Percentiles rank a stretch among this genome's conserved stretches.
These are phyloP conservation scores for Pichia terricola DNA, from an alignment of 1,139 yeast species.

Conservation along the genomic window DNA sequence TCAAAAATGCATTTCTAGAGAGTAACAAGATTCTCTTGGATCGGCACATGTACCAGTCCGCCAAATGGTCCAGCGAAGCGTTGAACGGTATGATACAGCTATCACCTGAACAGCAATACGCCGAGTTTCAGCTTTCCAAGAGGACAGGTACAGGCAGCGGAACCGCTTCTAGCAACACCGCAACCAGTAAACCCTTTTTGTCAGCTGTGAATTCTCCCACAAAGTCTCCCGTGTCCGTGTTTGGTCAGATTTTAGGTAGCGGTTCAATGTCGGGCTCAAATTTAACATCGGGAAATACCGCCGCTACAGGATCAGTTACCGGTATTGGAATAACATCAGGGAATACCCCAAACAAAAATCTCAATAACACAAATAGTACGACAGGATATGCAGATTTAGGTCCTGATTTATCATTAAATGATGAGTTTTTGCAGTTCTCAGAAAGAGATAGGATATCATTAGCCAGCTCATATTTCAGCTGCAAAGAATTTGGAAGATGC, in stretches of 20 bases:
- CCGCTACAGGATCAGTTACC: no score
- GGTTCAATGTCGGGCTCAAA: not conserved
- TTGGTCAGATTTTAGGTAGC: not conserved
- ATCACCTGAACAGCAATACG: conserved; percentile 10
- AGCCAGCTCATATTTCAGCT: conserved; percentile 69
- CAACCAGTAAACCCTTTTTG: not conserved
- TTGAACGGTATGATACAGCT: conserved; percentile 11
- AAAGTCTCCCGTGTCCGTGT: not conserved
- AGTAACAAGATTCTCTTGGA: conserved; percentile 7
- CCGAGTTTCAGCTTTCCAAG: conserved; percentile 8
- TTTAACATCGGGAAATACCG: no score
- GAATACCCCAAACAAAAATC: no score
- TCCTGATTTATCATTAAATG: not conserved
- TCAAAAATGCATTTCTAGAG: conserved; percentile 8
- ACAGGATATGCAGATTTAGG: not conserved
- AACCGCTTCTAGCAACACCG: no score
- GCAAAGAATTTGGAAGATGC: conserved; percentile 81
- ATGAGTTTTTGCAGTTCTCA: conserved; percentile 6
- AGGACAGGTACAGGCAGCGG: not conserved
- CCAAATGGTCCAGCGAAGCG: conserved; percentile 15
- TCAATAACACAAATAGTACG: not conserved
- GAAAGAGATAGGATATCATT: conserved; percentile 32
- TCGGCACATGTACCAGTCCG: conserved; percentile 9
- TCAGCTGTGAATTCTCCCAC: not conserved
- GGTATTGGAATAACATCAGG: no score